phyloP scores from a whole-genome alignment of 2,329 filamentous ascomycete species.

The Dryadomyces sulphureus region DNA sequence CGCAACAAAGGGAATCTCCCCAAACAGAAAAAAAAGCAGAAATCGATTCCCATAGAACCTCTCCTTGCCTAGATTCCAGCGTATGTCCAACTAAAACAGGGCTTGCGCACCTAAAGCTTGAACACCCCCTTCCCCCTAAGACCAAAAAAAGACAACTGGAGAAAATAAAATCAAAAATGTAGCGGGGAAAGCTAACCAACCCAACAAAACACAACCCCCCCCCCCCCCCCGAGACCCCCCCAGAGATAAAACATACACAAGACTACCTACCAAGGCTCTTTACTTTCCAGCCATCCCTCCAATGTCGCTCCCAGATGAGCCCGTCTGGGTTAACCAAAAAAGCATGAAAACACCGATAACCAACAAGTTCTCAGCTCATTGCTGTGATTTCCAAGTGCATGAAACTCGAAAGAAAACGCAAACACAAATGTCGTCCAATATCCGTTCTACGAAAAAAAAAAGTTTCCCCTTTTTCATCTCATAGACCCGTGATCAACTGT shows the following conservation, averaged over 20 bases:
- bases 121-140: constrained; percentile 2
- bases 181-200: not conserved
- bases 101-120: not conserved
- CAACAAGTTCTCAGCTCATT: not conserved
- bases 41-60: constrained; percentile 11
- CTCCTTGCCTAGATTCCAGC: constrained; percentile 6
- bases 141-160: not conserved
- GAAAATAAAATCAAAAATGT: not conserved
- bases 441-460: constrained; percentile 30
- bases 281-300: constrained; percentile 5
- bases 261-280: constrained; percentile 3
- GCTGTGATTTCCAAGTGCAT: constrained; percentile 1
- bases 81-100: not conserved
- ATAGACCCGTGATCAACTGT: constrained; percentile 34
- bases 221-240: no score
- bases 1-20: constrained; percentile 11
- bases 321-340: constrained; percentile 4
- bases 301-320: constrained; percentile 4
- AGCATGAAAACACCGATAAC: not conserved
- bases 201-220: not conserved
- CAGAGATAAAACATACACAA: not conserved
- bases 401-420: constrained; percentile 2
- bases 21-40: constrained; percentile 4
- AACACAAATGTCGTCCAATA: constrained; percentile 13
- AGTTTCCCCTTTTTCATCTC: constrained; percentile 26